phyloP scores from a whole-genome alignment of 2,329 filamentous ascomycete species.

The Pseudocercospora vitis region DNA sequence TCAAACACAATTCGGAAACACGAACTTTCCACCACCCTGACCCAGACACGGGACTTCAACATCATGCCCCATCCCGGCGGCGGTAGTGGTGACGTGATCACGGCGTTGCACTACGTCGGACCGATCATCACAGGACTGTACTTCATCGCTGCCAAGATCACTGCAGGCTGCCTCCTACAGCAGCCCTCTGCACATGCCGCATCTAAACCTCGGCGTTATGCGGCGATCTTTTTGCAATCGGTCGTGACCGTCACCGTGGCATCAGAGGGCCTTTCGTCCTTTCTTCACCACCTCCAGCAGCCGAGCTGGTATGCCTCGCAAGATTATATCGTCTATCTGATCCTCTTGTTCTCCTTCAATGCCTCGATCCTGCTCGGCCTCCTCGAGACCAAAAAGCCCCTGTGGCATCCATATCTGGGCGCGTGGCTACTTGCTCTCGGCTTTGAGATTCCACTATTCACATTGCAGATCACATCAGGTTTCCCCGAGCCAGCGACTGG shows the following conservation, averaged over 20 bases:
- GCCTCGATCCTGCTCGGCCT: conserved; percentile 29
- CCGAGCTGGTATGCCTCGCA: conserved; percentile 22
- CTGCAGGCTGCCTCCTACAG: conserved; percentile 34
- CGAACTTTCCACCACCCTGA: not conserved
- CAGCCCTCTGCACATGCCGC: conserved; percentile 24
- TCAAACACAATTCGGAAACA: conserved; percentile 1
- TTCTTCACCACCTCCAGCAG: conserved; percentile 22
- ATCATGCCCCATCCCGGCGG: conserved; percentile 7
- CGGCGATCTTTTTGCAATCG: conserved; percentile 24
- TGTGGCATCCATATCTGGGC: conserved; percentile 36
- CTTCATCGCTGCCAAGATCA: conserved; percentile 31
- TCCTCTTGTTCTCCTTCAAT: conserved; percentile 25
- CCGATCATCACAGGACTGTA: conserved; percentile 30
- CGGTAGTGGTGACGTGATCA: conserved; percentile 18
- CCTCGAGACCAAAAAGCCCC: conserved; percentile 25
- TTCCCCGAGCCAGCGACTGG: conserved; percentile 6
- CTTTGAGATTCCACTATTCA: conserved; percentile 29
- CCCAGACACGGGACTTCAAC: not conserved
- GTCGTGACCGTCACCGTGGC: conserved; percentile 23
- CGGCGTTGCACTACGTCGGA: conserved; percentile 31
- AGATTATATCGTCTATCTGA: conserved; percentile 30
- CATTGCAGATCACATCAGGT: conserved; percentile 16
- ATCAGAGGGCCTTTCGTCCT: conserved; percentile 23
- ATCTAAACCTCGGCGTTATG: conserved; percentile 20
- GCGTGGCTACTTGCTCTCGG: conserved; percentile 29